Evolutionary conservation across 345 rosid genomes (phyloP).

Genomic region (Euphorbia pulcherrima): DNA sequence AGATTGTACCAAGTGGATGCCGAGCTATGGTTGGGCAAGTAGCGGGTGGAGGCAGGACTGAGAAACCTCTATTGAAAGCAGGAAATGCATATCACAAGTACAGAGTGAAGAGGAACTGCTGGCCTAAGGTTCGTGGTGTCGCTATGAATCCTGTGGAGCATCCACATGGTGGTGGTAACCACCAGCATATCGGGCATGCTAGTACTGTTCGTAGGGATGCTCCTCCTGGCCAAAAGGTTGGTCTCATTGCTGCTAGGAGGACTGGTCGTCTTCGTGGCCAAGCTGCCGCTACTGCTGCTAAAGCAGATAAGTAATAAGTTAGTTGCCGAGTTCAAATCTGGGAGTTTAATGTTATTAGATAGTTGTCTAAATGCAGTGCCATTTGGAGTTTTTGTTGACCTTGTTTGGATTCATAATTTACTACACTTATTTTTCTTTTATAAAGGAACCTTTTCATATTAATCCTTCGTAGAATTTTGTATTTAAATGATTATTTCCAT

Average conservation of each 20-base stretch:
- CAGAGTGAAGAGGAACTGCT: slow-evolving; percentile 18
- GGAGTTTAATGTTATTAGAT: neutral
- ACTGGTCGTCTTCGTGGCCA: slow-evolving; percentile 5
- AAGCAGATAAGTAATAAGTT: slow-evolving; percentile 1
- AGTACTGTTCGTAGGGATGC: slow-evolving; percentile 5
- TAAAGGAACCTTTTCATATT: neutral
- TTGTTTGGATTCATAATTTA: neutral
- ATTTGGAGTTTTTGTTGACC: neutral
- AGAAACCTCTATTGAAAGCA: slow-evolving; percentile 12
- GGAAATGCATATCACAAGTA: slow-evolving; percentile 18
- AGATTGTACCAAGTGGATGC: slow-evolving; percentile 6
- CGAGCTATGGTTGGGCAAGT: slow-evolving; percentile 16
- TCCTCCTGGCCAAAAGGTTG: slow-evolving; percentile 9
- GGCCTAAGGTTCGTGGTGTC: slow-evolving; percentile 8
- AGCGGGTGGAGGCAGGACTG: slow-evolving; percentile 15
- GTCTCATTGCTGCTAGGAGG: slow-evolving; percentile 9
- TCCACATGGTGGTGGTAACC: slow-evolving; percentile 8
- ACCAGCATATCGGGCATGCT: slow-evolving; percentile 7
- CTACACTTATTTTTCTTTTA: neutral
- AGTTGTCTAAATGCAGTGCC: neutral
- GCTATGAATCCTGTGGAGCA: slow-evolving; percentile 10
- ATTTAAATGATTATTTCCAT: too few relatives aligned
- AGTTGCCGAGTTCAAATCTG: neutral
- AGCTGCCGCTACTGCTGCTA: slow-evolving; percentile 2
- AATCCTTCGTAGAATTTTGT: neutral